A percentile compares a stretch with the other conserved stretches of the same genome.
These are phyloP conservation scores for Collybia sordida DNA, from an alignment of 768 basidiomycete species.

Conservation along the genomic window DNA sequence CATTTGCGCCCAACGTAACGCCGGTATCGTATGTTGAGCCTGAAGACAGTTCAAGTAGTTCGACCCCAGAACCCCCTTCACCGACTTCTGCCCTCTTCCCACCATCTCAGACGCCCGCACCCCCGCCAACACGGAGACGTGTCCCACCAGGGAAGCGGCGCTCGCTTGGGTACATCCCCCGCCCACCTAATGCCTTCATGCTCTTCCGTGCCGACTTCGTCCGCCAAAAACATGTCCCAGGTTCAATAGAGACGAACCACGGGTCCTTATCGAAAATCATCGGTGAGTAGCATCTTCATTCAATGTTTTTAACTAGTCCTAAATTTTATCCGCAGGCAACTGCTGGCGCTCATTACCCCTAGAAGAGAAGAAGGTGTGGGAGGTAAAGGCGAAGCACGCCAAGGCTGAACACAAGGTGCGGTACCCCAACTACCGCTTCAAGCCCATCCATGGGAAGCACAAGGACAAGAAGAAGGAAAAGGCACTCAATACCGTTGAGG, in stretches of 20 bases:
- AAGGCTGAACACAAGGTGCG: constrained; percentile 69
- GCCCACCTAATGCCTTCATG: constrained; percentile 86
- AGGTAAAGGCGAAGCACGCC: constrained; percentile 67
- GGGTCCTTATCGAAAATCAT: constrained; percentile 42
- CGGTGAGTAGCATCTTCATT: constrained; percentile 38
- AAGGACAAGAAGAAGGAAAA: constrained; percentile 42
- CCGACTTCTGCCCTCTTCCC: constrained; percentile 50
- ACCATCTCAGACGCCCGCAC: constrained; percentile 41
- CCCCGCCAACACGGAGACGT: constrained; percentile 42
- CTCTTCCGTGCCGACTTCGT: constrained; percentile 84
- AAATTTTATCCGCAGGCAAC: constrained; percentile 51
- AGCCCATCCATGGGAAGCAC: constrained; percentile 54
- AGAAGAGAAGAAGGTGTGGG: constrained; percentile 74
- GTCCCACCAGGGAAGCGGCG: constrained; percentile 62
- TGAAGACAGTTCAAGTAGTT: constrained; percentile 22
- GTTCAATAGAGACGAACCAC: constrained; percentile 53
- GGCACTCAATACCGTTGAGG: constrained; percentile 41
- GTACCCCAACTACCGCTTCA: constrained; percentile 68
- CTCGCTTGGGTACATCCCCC: constrained; percentile 66
- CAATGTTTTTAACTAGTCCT: constrained; percentile 22
- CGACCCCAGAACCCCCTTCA: constrained; percentile 29
- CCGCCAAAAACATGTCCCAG: constrained; percentile 75
- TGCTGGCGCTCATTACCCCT: constrained; percentile 74
- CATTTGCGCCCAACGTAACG: constrained; percentile 46
- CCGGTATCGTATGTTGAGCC: constrained; percentile 26